A percentile compares a stretch with the other conserved stretches of the same genome.
These are phyloP conservation scores for Pulveroboletus sp. DNA, from an alignment of 768 basidiomycete species.

Conservation along the genomic window DNA sequence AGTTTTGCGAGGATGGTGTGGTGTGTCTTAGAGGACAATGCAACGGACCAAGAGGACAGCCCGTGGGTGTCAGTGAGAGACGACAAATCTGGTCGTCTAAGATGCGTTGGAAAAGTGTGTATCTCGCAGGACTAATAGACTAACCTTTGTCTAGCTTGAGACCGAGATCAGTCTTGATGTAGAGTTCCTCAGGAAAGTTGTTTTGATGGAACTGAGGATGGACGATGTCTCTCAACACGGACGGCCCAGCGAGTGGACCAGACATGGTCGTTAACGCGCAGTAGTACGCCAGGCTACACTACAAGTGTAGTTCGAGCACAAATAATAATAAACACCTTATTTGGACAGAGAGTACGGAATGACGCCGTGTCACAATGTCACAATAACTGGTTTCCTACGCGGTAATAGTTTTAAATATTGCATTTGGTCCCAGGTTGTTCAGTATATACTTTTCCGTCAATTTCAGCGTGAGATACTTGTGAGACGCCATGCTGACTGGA, in stretches of 20 bases:
- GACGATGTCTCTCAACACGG: conserved; percentile 62
- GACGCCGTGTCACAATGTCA: too few species aligned
- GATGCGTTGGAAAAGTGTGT: conserved; percentile 3
- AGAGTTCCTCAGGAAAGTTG: conserved; percentile 75
- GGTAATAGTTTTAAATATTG: too few species aligned
- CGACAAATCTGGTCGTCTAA: conserved; percentile 94
- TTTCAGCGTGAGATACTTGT: too few species aligned
- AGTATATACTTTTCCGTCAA: too few species aligned
- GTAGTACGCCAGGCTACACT: background rate
- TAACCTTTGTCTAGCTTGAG: conserved; percentile 90
- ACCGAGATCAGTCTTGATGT: conserved; percentile 75
- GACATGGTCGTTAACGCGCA: conserved; percentile 18
- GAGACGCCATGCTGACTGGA: too few species aligned
- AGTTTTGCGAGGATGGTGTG: conserved; percentile 80
- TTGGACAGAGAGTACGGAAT: too few species aligned
- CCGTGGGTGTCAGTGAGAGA: conserved; percentile 70
- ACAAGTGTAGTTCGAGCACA: background rate
- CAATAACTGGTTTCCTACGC: too few species aligned
- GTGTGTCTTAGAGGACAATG: conserved; percentile 94
- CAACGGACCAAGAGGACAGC: conserved; percentile 87
- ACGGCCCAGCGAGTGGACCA: conserved; percentile 54
- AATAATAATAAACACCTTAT: background rate
- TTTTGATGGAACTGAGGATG: conserved; percentile 94
- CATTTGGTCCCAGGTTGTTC: too few species aligned
- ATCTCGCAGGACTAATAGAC: background rate